Evolutionary conservation across 805 yeast genomes (phyloP), one percentile per base, ranked within the genome.

Genomic region (Hanseniaspora osmophila): DNA sequence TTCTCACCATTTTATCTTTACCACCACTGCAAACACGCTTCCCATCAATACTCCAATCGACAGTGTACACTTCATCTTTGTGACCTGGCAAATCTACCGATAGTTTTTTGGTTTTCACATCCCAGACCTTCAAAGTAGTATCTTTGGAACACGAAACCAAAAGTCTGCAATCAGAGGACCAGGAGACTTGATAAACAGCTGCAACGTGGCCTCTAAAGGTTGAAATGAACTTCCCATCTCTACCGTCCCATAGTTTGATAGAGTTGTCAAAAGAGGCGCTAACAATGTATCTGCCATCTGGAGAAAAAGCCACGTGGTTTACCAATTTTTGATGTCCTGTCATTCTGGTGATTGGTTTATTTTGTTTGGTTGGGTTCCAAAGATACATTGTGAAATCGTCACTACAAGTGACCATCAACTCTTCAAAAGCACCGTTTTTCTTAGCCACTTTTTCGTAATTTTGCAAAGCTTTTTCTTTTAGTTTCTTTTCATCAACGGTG

Each of bases 11-110:
- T 62, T 88, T 92, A 62, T 92, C 98, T 59, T 87, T 88, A 44
- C 98, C 97, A 17, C 97, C 98, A 60, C 96, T 84, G n/a, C 90
- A 94, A 11, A 92, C 97, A 52, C 80, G 72, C 52, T 75, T 75
- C 41, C 98, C 98, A 60, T 92, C 98, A 46, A 82, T 77, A 67
- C 96, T 84, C 98, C 98, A 92, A 57, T 92, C 98, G 3, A 92
- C 96, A 0, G 96, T 94, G 60, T 77, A 92, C 0, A 92, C 95
- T 64, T 92, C 98, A 58, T 92, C 98, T 13, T 79, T 68, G 59
- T 92, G 98, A 1, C 98, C 98, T 0, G 98, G 98, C 48, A 92
- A 72, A 63, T 92, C 98, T 15, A 81, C 85, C 48, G 78, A 74
- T 46, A 92, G 67, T 59, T 90, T 90, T 51, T 81, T 73, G 2